A percentile compares a stretch with the other conserved stretches of the same genome.
Evolutionary conservation across 192 early-diverging fungal species (phyloP).

Genomic region (Kappamyces sp.): DNA sequence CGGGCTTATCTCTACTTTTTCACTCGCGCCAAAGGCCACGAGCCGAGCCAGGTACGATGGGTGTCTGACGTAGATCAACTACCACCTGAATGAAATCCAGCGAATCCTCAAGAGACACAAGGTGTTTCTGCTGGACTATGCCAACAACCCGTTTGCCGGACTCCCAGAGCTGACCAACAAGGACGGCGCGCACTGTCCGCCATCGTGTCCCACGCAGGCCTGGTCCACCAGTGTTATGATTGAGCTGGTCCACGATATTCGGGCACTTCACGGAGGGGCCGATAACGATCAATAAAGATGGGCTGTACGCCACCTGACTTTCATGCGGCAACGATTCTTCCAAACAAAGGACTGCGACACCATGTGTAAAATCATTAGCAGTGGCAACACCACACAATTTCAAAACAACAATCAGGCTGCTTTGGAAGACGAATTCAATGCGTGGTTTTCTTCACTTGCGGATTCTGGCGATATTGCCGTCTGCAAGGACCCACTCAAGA

Average conservation of each 20-base stretch:
- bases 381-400: no score
- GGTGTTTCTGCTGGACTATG: slow-evolving; percentile 54
- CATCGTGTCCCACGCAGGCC: slow-evolving; percentile 89
- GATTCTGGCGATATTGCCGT: no score
- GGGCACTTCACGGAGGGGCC: no score
- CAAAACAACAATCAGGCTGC: no score
- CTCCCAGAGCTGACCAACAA: slow-evolving; percentile 95
- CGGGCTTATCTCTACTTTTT: slow-evolving; percentile 75
- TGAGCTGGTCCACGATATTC: slow-evolving; percentile 48
- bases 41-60: slow-evolving; percentile 7
- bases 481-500: no score
- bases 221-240: slow-evolving; percentile 78
- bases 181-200: slow-evolving; percentile 71
- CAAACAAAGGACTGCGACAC: no score
- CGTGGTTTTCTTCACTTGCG: no score
- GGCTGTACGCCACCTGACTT: no score
- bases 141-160: slow-evolving; percentile 69
- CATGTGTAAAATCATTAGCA: no score
- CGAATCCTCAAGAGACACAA: slow-evolving; percentile 73
- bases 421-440: no score
- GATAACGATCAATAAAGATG: no score
- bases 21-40: slow-evolving; percentile 28
- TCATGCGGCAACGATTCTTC: no score
- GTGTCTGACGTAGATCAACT: slow-evolving; percentile 23
- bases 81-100: slow-evolving; percentile 55